Evolutionary conservation across 139 green algal species (phyloP).

Genomic region (Pleodorina starrii): DNA sequence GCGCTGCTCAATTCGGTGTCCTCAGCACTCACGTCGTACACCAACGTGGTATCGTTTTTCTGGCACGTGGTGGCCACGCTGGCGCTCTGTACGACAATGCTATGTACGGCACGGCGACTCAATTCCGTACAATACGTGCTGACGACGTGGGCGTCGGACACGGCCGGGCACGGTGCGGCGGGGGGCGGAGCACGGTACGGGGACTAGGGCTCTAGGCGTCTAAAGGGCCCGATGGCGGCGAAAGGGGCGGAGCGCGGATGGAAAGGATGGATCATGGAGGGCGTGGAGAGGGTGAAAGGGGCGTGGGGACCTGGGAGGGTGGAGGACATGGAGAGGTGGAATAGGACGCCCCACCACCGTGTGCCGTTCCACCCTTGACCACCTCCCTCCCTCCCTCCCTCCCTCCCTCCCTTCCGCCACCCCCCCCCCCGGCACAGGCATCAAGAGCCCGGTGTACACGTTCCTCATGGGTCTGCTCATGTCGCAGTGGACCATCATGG

Average conservation of each 20-base stretch:
- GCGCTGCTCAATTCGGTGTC: slow-evolving; percentile 56
- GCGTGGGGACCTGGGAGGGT: not conserved
- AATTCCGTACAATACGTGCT: slow-evolving; percentile 62
- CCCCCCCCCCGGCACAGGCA: too few species aligned
- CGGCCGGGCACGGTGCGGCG: slow-evolving; percentile 7
- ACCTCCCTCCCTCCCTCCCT: too few species aligned
- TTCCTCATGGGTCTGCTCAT: slow-evolving; percentile 67
- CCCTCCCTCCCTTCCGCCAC: too few species aligned
- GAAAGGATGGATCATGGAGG: not conserved
- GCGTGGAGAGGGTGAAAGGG: not conserved
- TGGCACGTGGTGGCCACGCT: slow-evolving; percentile 69
- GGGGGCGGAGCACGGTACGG: too few species aligned
- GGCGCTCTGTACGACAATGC: slow-evolving; percentile 59
- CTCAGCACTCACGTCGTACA: slow-evolving; percentile 29
- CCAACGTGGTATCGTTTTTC: slow-evolving; percentile 56
- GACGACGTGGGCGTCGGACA: slow-evolving; percentile 51
- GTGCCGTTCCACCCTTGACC: too few species aligned
- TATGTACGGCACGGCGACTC: slow-evolving; percentile 51
- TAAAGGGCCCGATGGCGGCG: too few species aligned
- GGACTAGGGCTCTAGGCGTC: too few species aligned
- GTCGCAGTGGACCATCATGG: slow-evolving; percentile 69
- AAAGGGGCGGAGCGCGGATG: too few species aligned
- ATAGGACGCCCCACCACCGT: too few species aligned
- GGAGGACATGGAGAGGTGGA: too few species aligned
- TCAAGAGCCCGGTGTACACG: slow-evolving; percentile 21